Percentiles rank a stretch among this genome's conserved stretches.
Conservation (phyloP, 192 early-diverging fungal species). For the Umbelopsis ramanniana region DNA sequence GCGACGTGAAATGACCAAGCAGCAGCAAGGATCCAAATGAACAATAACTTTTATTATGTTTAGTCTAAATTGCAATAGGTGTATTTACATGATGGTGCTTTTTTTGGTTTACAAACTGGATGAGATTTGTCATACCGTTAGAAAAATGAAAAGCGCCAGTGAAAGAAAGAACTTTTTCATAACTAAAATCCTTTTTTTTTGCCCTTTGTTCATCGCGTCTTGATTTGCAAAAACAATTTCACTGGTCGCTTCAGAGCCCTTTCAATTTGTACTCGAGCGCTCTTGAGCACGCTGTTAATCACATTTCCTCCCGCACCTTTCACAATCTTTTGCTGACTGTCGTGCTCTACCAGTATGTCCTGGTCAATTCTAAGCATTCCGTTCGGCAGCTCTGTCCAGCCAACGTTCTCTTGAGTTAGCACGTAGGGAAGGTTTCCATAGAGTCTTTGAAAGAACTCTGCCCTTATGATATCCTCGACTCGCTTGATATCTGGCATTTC, state of each 20-base stretch:
- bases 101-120: too few species aligned
- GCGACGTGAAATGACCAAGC: neutral
- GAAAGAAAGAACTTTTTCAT: neutral
- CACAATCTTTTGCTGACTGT: constrained; percentile 59
- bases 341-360: constrained; percentile 53
- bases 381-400: constrained; percentile 54
- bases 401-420: constrained; percentile 56
- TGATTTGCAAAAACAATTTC: constrained; percentile 55
- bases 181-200: constrained; percentile 4
- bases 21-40: neutral
- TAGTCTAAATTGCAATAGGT: neutral
- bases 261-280: constrained; percentile 41
- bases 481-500: constrained; percentile 58
- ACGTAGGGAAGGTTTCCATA: constrained; percentile 60
- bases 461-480: constrained; percentile 64
- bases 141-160: too few species aligned
- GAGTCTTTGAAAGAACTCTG: constrained; percentile 56
- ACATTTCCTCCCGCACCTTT: constrained; percentile 51
- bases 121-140: too few species aligned
- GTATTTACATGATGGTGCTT: neutral
- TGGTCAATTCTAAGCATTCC: constrained; percentile 58
- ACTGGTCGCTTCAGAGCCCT: constrained; percentile 47
- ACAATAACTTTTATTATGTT: neutral
- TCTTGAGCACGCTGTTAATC: constrained; percentile 46
- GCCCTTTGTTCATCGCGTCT: constrained; percentile 44